Percentiles rank a stretch among this genome's conserved stretches.
These are phyloP conservation scores for Linnemannia zychae DNA, from an alignment of 192 early-diverging fungal genomes.

Conservation along the genomic window DNA sequence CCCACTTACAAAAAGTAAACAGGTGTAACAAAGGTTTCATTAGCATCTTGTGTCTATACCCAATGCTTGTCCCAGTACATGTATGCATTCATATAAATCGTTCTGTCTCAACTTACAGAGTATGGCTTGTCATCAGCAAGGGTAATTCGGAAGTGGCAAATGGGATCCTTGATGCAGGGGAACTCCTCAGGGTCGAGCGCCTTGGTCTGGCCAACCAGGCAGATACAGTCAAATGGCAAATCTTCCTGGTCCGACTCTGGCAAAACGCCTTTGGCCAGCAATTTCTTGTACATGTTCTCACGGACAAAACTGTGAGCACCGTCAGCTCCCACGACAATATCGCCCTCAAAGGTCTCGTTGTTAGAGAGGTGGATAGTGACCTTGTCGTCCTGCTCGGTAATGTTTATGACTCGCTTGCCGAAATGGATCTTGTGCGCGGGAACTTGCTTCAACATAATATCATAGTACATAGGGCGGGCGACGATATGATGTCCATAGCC, in stretches of 20 bases:
- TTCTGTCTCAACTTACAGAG: background rate
- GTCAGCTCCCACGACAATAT: conserved; percentile 49
- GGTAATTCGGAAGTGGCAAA: background rate
- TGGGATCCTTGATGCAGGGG: background rate
- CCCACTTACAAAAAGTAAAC: no score
- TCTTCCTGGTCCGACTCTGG: background rate
- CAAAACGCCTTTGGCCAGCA: background rate
- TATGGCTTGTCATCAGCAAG: conserved; percentile 10
- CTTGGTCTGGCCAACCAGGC: conserved; percentile 18
- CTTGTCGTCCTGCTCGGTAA: conserved; percentile 21
- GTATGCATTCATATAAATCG: background rate
- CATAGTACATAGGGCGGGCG: conserved; percentile 12
- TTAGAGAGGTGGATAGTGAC: conserved; percentile 33
- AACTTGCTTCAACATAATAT: background rate
- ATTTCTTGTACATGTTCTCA: conserved; percentile 8
- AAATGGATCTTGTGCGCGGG: conserved; percentile 25
- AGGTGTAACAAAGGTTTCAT: background rate
- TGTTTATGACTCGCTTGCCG: conserved; percentile 15
- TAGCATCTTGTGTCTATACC: background rate
- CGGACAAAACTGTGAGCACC: conserved; percentile 36
- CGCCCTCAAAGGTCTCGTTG: conserved; percentile 9
- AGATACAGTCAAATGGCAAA: background rate
- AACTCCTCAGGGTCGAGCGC: conserved; percentile 9
- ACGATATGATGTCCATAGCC: conserved; percentile 1
- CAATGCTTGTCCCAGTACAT: no score